Conservation (phyloP, 1,284 basidiomycete genomes). For the Marasmius fiardii region DNA sequence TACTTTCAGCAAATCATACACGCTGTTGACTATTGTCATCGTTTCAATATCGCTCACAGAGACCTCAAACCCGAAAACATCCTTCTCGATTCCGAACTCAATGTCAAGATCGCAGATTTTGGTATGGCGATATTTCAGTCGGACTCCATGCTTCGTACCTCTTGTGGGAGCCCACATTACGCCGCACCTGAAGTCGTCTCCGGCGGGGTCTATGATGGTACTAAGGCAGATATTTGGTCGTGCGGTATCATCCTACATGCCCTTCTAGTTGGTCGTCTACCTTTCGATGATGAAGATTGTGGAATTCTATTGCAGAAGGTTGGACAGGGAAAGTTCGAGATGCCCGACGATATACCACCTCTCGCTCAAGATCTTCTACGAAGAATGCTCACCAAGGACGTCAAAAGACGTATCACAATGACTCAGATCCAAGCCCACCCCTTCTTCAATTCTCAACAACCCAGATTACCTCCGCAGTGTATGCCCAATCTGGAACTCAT, state of each 20-base stretch:
- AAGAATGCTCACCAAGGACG: constrained; percentile 88
- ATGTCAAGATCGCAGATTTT: constrained; percentile 98
- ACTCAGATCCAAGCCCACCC: constrained; percentile 84
- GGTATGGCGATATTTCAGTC: constrained; percentile 97
- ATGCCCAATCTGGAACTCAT: constrained; percentile 70
- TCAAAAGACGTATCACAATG: constrained; percentile 84
- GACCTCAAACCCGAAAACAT: constrained; percentile 98
- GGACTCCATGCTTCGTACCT: constrained; percentile 77
- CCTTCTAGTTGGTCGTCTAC: constrained; percentile 85
- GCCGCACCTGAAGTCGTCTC: constrained; percentile 94
- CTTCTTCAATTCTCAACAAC: constrained; percentile 76
- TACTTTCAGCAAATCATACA: constrained; percentile 98
- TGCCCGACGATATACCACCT: constrained; percentile 78
- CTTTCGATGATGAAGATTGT: constrained; percentile 91
- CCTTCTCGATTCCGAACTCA: constrained; percentile 79
- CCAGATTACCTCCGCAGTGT: constrained; percentile 45
- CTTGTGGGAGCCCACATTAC: constrained; percentile 96
- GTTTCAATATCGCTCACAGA: constrained; percentile 95
- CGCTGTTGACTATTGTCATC: constrained; percentile 95
- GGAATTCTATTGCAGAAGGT: constrained; percentile 81
- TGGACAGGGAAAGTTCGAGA: constrained; percentile 76
- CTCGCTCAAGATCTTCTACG: constrained; percentile 81
- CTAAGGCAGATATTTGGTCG: constrained; percentile 94
- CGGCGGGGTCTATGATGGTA: constrained; percentile 86
- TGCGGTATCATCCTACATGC: constrained; percentile 97